Percentiles rank a stretch among this genome's conserved stretches.
phyloP scores from a whole-genome alignment of 495 filamentous ascomycete species.

The Lophiostoma macrostomum region DNA sequence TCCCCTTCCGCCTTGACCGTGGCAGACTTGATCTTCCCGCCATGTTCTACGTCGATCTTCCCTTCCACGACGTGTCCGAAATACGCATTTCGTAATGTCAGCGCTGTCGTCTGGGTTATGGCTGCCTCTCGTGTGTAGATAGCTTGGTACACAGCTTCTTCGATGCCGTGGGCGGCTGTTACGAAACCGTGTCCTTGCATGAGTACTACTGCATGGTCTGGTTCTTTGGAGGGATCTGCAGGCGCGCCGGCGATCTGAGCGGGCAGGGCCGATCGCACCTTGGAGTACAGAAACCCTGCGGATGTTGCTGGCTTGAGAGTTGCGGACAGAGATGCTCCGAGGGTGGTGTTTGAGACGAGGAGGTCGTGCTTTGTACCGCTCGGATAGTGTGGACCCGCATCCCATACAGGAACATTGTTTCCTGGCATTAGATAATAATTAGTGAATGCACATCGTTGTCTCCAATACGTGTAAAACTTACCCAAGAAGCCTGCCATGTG shows the following conservation, averaged over 20 bases:
- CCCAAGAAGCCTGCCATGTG: slow-evolving; percentile 54
- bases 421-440: slow-evolving; percentile 5
- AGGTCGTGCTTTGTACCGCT: slow-evolving; percentile 37
- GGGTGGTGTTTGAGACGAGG: slow-evolving; percentile 44
- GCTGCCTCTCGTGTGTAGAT: slow-evolving; percentile 41
- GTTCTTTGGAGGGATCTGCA: slow-evolving; percentile 20
- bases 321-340: slow-evolving; percentile 47
- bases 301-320: slow-evolving; percentile 38
- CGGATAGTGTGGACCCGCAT: slow-evolving; percentile 35
- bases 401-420: slow-evolving; percentile 36
- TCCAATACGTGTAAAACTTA: not conserved
- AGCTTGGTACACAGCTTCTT: slow-evolving; percentile 39
- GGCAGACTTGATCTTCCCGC: slow-evolving; percentile 40
- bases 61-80: slow-evolving; percentile 32
- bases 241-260: slow-evolving; percentile 20
- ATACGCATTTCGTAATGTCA: slow-evolving; percentile 36
- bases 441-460: not conserved
- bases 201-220: slow-evolving; percentile 36
- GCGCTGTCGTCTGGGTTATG: slow-evolving; percentile 35
- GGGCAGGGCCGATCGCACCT: slow-evolving; percentile 26
- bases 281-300: slow-evolving; percentile 33
- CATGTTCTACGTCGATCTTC: slow-evolving; percentile 32
- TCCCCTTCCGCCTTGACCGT: slow-evolving; percentile 38
- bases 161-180: slow-evolving; percentile 33
- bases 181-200: slow-evolving; percentile 44